Conservation (phyloP, 495 filamentous ascomycete genomes). For the Hypoxylon crocopeplum region DNA sequence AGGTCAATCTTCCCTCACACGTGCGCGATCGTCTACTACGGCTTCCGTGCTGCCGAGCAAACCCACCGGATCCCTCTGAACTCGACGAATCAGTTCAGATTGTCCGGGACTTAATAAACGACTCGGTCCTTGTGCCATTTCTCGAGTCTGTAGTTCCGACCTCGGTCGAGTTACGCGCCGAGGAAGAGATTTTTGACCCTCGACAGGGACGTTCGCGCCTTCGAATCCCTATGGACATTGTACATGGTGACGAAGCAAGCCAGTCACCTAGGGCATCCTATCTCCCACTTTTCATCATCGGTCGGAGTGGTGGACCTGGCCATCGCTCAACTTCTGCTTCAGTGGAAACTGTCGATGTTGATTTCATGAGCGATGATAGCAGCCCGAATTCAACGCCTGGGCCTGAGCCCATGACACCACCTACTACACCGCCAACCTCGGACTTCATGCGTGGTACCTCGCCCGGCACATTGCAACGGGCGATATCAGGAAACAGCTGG, state of each 20-base stretch:
- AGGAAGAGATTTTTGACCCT: constrained; percentile 44
- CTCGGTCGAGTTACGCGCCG: constrained; percentile 37
- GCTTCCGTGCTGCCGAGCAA: constrained; percentile 59
- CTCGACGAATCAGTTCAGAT: constrained; percentile 90
- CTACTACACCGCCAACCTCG: constrained; percentile 78
- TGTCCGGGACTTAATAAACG: constrained; percentile 95
- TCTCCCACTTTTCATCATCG: constrained; percentile 52
- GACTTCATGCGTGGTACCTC: constrained; percentile 61
- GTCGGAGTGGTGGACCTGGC: constrained; percentile 41
- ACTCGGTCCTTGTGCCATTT: constrained; percentile 87
- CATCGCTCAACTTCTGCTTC: constrained; percentile 50
- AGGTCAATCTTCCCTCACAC: constrained; percentile 90
- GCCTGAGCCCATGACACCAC: constrained; percentile 84
- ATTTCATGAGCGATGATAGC: constrained; percentile 58
- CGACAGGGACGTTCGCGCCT: constrained; percentile 49
- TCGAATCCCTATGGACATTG: constrained; percentile 45
- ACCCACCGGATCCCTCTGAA: constrained; percentile 76
- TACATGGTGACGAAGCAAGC: constrained; percentile 44
- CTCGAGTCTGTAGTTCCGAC: constrained; percentile 64
- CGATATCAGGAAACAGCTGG: constrained; percentile 68
- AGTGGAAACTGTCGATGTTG: constrained; percentile 43
- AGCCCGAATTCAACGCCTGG: constrained; percentile 56
- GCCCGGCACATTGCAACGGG: constrained; percentile 58
- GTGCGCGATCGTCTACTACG: constrained; percentile 82
- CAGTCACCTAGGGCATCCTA: constrained; percentile 53